Percentiles rank a stretch among this genome's conserved stretches.
These are phyloP conservation scores for Trypanosoma lewisi DNA, from an alignment of 208 protist genomes.

Conservation along the genomic window DNA sequence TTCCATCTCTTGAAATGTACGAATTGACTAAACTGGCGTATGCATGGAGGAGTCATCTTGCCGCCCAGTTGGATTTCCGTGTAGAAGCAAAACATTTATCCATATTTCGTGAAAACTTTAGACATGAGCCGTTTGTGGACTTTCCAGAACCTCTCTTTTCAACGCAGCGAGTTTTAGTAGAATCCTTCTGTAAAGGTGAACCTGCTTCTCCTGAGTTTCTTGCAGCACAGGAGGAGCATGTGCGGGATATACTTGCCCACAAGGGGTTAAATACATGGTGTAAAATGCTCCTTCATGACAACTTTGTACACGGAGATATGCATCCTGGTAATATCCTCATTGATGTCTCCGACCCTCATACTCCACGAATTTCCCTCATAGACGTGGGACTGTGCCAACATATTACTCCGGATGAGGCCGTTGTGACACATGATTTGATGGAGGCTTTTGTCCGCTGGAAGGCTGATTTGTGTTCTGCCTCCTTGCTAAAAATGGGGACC, in stretches of 20 bases:
- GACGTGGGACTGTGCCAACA: slow-evolving; percentile 90
- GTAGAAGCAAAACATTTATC: slow-evolving; percentile 85
- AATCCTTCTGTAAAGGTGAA: slow-evolving; percentile 84
- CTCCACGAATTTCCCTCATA: slow-evolving; percentile 80
- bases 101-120: slow-evolving; percentile 85
- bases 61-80: slow-evolving; percentile 89
- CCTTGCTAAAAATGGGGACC: slow-evolving; percentile 66
- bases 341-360: slow-evolving; percentile 68
- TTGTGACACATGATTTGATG: slow-evolving; percentile 69
- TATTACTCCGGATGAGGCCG: slow-evolving; percentile 58
- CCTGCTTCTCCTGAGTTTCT: slow-evolving; percentile 83
- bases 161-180: slow-evolving; percentile 81
- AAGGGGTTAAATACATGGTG: slow-evolving; percentile 92
- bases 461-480: slow-evolving; percentile 50
- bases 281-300: slow-evolving; percentile 90
- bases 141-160: slow-evolving; percentile 83
- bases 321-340: slow-evolving; percentile 93
- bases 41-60: slow-evolving; percentile 81
- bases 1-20: slow-evolving; percentile 48
- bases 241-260: slow-evolving; percentile 73
- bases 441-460: slow-evolving; percentile 90
- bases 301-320: slow-evolving; percentile 93
- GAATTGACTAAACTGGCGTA: slow-evolving; percentile 57
- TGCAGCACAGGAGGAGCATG: slow-evolving; percentile 61
- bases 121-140: slow-evolving; percentile 63